These are phyloP conservation scores for Citrus hindsii DNA, from an alignment of 345 rosid species.

Conservation along the genomic window DNA sequence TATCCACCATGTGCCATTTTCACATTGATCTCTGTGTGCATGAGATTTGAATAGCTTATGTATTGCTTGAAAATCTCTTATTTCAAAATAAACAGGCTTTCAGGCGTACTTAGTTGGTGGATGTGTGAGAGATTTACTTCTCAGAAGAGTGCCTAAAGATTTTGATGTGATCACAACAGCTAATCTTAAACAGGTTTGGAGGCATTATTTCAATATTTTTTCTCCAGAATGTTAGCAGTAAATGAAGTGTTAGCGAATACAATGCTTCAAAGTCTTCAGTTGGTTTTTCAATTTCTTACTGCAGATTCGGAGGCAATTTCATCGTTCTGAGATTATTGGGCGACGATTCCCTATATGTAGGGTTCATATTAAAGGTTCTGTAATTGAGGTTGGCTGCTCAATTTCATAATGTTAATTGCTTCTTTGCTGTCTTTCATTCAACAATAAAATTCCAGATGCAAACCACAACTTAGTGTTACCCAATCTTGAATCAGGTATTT, in stretches of 20 bases:
- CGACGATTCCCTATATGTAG: conserved; percentile 75
- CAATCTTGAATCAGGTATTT: conserved; percentile 7
- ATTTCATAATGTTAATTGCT: background rate
- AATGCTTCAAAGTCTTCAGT: background rate
- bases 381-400: conserved; percentile 62
- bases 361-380: conserved; percentile 52
- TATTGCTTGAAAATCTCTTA: background rate
- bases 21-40: background rate
- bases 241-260: background rate
- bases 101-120: conserved; percentile 93
- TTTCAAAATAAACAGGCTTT: conserved; percentile 44
- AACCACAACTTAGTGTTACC: conserved; percentile 1
- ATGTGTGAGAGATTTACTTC: conserved; percentile 86
- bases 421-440: background rate
- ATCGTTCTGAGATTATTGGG: conserved; percentile 60
- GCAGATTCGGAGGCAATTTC: conserved; percentile 56
- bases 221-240: background rate
- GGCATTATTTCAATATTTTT: background rate
- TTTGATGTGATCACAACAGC: conserved; percentile 96
- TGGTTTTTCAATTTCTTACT: conserved; percentile 13
- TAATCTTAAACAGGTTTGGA: conserved; percentile 58
- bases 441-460: background rate
- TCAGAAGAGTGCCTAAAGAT: conserved; percentile 78
- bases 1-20: background rate
- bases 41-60: background rate